Evolutionary conservation across 225 moss, liverwort and hornwort genomes (phyloP), one percentile per base, ranked within the genome.

Genomic region (Sphagnum tenellum): DNA sequence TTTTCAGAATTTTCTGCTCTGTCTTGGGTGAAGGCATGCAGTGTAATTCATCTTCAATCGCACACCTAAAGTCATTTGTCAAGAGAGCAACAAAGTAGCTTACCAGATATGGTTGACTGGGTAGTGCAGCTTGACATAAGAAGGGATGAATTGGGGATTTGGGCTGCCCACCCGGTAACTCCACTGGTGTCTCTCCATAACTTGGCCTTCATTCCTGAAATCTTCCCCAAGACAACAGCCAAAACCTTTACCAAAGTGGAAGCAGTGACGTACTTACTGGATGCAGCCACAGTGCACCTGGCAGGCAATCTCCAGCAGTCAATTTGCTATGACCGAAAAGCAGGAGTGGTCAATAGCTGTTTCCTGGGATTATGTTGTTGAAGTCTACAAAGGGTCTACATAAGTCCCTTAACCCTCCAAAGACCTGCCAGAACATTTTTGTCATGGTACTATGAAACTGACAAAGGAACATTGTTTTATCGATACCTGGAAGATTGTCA

Each of bases 101-200:
- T 29, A 29, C 29, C 29, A 29, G 29, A 29, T 29, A 29, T 9
- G 48, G 52, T 52, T 67, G 47, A 8, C 9, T 29, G 54, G 44
- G n/a, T 13, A 4, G 4, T 9, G 76, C 57, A 82, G 82, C 67
- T 82, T 66, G 82, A 82, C 48, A 64, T 82, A n/a, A 46, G 71
- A 9, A 79, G 82, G 50, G 82, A 82, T 62, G 73, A 73, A 44
- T 79, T 79, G 5, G 82, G 82, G 7, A 71, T 82, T 9, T 78
- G 79, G 45, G 82, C 82, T 10, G 79, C 79, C 9, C 82, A 82
- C 57, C 79, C 82, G 2, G 74, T 70, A 9, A 69, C 67, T 8
- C 82, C 82, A 14, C 61, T 82, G 5, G 79, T 79, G 9, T 76
- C 82, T 9, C 70, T 82, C 13, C 82, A 82, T 55, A 79, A 82